Evolutionary conservation across 148 eudicot species (phyloP).

Genomic region (Suaeda aralocaspica): DNA sequence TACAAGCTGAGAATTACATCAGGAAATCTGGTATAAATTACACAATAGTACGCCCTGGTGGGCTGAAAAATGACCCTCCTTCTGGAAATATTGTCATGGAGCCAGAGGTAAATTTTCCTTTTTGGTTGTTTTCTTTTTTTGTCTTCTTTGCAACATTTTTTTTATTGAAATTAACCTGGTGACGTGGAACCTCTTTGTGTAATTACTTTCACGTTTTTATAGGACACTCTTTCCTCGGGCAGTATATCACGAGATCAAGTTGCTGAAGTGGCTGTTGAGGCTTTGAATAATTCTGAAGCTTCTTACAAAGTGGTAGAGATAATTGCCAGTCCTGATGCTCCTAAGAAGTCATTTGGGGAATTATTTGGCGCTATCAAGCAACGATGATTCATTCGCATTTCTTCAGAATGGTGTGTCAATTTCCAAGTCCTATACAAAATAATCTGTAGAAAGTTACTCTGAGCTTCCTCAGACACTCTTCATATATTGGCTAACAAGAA

Average conservation of each 20-base stretch:
- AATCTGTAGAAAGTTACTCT: too few relatives aligned
- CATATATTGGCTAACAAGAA: not conserved
- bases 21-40: constrained; percentile 84
- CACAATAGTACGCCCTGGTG: constrained; percentile 91
- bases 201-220: not conserved
- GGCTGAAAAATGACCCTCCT: constrained; percentile 87
- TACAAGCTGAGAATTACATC: constrained; percentile 81
- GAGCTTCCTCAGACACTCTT: constrained; percentile 3
- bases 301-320: constrained; percentile 88
- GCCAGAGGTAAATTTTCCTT: constrained; percentile 54
- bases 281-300: constrained; percentile 67
- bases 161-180: not conserved
- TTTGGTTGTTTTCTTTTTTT: not conserved
- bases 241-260: constrained; percentile 93
- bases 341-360: constrained; percentile 62
- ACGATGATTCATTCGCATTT: constrained; percentile 27
- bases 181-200: not conserved
- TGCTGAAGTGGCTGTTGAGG: constrained; percentile 90
- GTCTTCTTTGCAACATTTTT: not conserved
- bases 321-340: constrained; percentile 77
- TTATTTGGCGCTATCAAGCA: constrained; percentile 60
- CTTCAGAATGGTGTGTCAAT: not conserved
- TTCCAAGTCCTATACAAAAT: not conserved
- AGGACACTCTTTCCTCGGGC: constrained; percentile 80
- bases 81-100: constrained; percentile 85